These are phyloP conservation scores for Yamadazyma laniorum DNA, from an alignment of 805 yeast species.

Conservation along the genomic window DNA sequence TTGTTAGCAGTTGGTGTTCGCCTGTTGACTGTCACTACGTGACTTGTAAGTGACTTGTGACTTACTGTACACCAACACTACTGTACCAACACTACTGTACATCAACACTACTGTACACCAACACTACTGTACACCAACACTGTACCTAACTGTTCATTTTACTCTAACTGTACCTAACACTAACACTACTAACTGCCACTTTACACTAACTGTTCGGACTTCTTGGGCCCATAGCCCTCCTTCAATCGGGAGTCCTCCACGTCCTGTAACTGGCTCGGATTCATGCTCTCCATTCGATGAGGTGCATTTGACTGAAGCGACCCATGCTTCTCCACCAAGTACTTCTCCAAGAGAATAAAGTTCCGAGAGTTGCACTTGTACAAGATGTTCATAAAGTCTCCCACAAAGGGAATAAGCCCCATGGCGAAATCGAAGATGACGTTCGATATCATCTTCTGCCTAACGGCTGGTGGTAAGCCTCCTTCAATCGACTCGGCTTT, in stretches of 20 bases:
- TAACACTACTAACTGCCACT: no score
- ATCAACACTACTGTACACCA: no score
- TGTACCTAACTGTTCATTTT: no score
- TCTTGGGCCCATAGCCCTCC: conserved; percentile 5
- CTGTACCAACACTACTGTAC: no score
- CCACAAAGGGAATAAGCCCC: conserved; percentile 66
- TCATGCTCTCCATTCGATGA: conserved; percentile 7
- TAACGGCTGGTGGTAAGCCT: conserved; percentile 32
- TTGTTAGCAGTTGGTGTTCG: no score
- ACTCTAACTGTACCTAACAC: no score
- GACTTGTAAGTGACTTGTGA: no score
- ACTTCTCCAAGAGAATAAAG: conserved; percentile 47
- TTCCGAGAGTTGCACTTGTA: conserved; percentile 80
- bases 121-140: no score
- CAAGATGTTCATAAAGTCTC: conserved; percentile 66
- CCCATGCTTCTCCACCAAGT: conserved; percentile 29
- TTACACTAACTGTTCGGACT: conserved; percentile 10
- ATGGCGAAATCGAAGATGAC: conserved; percentile 39
- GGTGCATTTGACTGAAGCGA: background rate
- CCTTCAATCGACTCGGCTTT: conserved; percentile 37
- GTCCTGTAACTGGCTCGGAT: conserved; percentile 3
- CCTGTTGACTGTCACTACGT: no score
- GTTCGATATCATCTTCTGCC: conserved; percentile 38
- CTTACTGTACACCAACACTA: no score
- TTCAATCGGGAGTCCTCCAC: conserved; percentile 4